These are phyloP conservation scores for Ophiostoma fasciatum DNA, from an alignment of 2,329 filamentous ascomycete species.

Conservation along the genomic window DNA sequence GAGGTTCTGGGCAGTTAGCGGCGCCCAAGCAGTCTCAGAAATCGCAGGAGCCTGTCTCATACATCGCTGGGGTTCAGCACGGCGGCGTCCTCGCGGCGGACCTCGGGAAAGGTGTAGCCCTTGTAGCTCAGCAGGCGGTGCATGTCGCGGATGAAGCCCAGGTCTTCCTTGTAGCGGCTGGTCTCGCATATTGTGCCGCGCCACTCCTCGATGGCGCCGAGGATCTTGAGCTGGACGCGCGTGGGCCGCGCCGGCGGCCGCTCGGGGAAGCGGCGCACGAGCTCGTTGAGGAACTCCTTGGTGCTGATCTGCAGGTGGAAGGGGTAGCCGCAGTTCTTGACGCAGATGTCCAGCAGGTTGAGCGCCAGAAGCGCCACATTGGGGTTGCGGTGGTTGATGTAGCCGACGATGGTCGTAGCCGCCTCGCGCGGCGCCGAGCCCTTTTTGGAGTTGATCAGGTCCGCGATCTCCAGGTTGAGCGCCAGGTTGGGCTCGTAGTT, in stretches of 20 bases:
- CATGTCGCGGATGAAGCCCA: constrained; percentile 96
- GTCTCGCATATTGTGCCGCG: constrained; percentile 96
- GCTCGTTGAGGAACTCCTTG: constrained; percentile 97
- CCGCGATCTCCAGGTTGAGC: constrained; percentile 87
- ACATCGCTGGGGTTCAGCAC: constrained; percentile 95
- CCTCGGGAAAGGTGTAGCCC: constrained; percentile 87
- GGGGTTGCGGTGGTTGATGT: constrained; percentile 92
- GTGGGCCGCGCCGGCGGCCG: constrained; percentile 74
- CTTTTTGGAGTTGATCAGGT: constrained; percentile 96
- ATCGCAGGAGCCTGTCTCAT: constrained; percentile 24
- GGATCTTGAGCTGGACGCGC: constrained; percentile 78
- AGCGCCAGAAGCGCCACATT: constrained; percentile 87
- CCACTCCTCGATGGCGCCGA: constrained; percentile 98
- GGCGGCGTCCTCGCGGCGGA: constrained; percentile 84
- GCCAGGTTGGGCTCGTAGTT: constrained; percentile 98
- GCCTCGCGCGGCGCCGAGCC: constrained; percentile 90
- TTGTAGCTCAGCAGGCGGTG: constrained; percentile 91
- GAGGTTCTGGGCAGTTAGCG: constrained; percentile 78
- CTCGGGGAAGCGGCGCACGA: constrained; percentile 91
- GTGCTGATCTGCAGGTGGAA: constrained; percentile 98
- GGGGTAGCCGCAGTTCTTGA: constrained; percentile 98
- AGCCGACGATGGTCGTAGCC: constrained; percentile 80
- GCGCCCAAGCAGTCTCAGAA: background rate
- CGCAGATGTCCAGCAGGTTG: constrained; percentile 90
- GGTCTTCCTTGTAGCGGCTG: constrained; percentile 89